Evolutionary conservation across 2,329 filamentous ascomycete genomes (phyloP).

Genomic region (Talaromyces albobiverticillius): DNA sequence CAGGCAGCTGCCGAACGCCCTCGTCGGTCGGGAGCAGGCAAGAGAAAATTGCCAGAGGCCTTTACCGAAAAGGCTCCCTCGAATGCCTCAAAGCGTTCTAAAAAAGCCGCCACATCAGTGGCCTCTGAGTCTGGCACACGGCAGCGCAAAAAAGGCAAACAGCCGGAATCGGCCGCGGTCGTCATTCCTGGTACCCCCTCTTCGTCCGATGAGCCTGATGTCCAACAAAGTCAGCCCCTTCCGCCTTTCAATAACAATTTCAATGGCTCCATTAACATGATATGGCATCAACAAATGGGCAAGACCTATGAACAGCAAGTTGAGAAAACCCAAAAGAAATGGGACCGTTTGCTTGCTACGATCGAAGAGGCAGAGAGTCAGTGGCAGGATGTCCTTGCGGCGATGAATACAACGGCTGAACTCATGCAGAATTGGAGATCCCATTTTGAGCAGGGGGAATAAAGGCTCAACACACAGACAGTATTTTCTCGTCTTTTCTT

Average conservation of each 20-base stretch:
- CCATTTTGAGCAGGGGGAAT: too few species aligned
- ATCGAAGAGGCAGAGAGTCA: too few species aligned
- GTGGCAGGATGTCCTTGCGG: too few species aligned
- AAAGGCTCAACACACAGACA: too few species aligned
- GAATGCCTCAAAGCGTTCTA: neutral
- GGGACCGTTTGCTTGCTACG: too few species aligned
- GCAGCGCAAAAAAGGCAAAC: conserved; percentile 7
- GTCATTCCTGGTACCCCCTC: too few species aligned
- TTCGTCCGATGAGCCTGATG: neutral
- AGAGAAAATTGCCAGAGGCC: neutral
- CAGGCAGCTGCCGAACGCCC: neutral
- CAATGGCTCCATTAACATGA: neutral
- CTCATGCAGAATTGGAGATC: too few species aligned
- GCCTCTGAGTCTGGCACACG: neutral
- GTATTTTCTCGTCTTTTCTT: too few species aligned
- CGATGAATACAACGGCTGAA: too few species aligned
- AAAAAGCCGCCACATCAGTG: neutral
- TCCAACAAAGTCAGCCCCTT: neutral
- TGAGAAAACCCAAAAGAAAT: neutral
- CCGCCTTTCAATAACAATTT: neutral
- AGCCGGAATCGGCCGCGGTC: too few species aligned
- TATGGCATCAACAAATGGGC: neutral
- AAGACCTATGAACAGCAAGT: neutral
- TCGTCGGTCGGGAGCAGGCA: neutral
- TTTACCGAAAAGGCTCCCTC: too few species aligned